Evolutionary conservation across 345 rosid species (phyloP), one percentile per base, ranked within the genome.

Genomic region (Gossypium arboreum): DNA sequence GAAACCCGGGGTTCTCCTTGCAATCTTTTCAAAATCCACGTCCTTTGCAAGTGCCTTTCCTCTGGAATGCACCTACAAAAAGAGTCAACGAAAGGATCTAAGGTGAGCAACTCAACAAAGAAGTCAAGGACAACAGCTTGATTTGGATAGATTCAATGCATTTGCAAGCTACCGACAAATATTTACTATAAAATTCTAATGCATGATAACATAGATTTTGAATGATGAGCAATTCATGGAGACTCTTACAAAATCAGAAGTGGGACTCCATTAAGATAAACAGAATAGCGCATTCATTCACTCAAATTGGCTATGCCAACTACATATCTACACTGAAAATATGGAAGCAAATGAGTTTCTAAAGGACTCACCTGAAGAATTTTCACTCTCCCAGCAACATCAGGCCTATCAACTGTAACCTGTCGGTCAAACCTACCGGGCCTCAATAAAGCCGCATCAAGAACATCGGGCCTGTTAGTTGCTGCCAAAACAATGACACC

Each of bases 31-130:
- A 72, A 89, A 95, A 81, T 95, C 97, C 34, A 95, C 98, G 79
- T 95, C 99, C 80, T 95, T 95, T 7, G 89, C 99, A 68, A 95
- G 88, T 52, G 99, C 98, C 84, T 95, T 95, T 65, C 98, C 97
- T 75, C 98, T 90, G 48, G 99, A 95, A 81, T 93, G 99, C 77
- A 95, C 99, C 98, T 95, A 76, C 48, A 73, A 75, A 27, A 1
- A 69, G 25, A 27, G 47, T 51, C 27, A 17, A 52, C 2, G 2
- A 52, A 27, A 27, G 44, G 45, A 41, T 9, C 44, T 17, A 9
- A n/a, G 59, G 4, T 16, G 24, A 68, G 58, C 22, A 68, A 50
- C 43, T 24, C 58, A 9, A 25, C 58, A 8, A 68, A 15, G 72
- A 68, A 68, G 43, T 20, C 22, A 8, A 57, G 3, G 9, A 44